These are phyloP conservation scores for Ceratobasidium papillatum DNA, from an alignment of 1,284 basidiomycete genomes.

Conservation along the genomic window DNA sequence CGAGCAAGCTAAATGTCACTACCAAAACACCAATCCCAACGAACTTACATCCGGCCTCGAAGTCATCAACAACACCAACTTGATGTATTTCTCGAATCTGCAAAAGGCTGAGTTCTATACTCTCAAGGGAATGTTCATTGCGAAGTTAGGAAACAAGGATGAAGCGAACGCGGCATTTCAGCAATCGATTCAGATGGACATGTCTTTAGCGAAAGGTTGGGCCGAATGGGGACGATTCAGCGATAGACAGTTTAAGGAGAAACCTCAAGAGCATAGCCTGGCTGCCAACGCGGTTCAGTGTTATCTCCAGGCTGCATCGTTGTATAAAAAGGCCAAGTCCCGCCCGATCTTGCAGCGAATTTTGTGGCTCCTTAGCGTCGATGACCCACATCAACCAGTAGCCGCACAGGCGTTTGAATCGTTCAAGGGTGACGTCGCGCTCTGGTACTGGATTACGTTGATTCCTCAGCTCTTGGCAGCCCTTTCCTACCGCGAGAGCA, in stretches of 20 bases:
- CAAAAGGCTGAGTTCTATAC: conserved; percentile 99
- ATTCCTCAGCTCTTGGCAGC: conserved; percentile 96
- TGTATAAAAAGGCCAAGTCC: conserved; percentile 95
- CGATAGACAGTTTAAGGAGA: conserved; percentile 91
- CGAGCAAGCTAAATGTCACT: conserved; percentile 99
- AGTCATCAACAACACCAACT: conserved; percentile 99
- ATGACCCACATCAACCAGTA: conserved; percentile 73
- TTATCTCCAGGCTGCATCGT: conserved; percentile 95
- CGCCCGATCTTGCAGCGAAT: conserved; percentile 91
- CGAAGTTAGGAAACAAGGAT: conserved; percentile 84
- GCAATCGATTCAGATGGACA: conserved; percentile 95
- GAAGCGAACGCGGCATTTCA: conserved; percentile 95
- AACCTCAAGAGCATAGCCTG: conserved; percentile 72
- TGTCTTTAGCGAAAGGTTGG: conserved; percentile 96
- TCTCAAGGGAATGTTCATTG: conserved; percentile 99
- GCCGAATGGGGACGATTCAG: conserved; percentile 98
- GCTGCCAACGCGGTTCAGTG: conserved; percentile 96
- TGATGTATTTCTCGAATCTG: conserved; percentile 94
- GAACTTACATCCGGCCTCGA: conserved; percentile 95
- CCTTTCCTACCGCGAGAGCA: conserved; percentile 89
- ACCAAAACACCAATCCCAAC: conserved; percentile 92
- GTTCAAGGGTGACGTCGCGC: conserved; percentile 95
- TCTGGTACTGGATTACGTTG: conserved; percentile 99
- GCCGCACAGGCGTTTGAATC: conserved; percentile 93
- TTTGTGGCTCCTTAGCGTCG: conserved; percentile 95